Conservation (phyloP, 169 alveolate species). For the Babesia divergens region DNA sequence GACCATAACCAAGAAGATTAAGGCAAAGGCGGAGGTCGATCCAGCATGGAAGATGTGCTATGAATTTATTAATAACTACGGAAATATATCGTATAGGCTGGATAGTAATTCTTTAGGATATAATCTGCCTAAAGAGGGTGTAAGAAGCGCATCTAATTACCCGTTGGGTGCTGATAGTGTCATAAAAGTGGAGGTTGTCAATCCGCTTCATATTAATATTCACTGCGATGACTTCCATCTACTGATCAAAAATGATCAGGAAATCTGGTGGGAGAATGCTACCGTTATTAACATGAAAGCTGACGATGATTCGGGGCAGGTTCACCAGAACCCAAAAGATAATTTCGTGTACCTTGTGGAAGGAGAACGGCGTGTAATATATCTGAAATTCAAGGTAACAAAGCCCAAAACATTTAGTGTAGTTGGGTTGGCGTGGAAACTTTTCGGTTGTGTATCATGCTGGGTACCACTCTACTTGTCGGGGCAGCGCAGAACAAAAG, state of each 20-base stretch:
- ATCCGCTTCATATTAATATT: constrained; percentile 46
- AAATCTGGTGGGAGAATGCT: constrained; percentile 33
- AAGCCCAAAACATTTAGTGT: constrained; percentile 17
- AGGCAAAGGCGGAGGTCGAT: constrained; percentile 1
- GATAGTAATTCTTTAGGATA: constrained; percentile 11
- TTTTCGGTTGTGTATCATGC: constrained; percentile 33
- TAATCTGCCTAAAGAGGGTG: constrained; percentile 7
- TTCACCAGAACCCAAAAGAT: constrained; percentile 1
- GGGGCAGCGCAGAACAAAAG: constrained; percentile 27
- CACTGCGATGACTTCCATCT: constrained; percentile 54
- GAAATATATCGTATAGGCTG: constrained; percentile 19
- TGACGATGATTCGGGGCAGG: neutral
- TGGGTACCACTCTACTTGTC: constrained; percentile 57
- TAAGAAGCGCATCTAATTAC: neutral
- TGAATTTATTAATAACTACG: constrained; percentile 21
- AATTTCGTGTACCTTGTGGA: constrained; percentile 23
- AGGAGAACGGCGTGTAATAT: constrained; percentile 25
- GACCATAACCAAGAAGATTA: neutral
- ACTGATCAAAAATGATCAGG: constrained; percentile 2
- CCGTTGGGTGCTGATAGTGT: neutral
- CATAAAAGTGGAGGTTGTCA: constrained; percentile 20
- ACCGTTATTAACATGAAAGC: neutral
- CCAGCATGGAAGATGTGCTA: constrained; percentile 11
- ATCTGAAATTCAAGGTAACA: constrained; percentile 25
- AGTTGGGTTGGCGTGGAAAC: constrained; percentile 54